phyloP scores from a whole-genome alignment of 257 asterid genomes.

The Capsicum rhomboideum region DNA sequence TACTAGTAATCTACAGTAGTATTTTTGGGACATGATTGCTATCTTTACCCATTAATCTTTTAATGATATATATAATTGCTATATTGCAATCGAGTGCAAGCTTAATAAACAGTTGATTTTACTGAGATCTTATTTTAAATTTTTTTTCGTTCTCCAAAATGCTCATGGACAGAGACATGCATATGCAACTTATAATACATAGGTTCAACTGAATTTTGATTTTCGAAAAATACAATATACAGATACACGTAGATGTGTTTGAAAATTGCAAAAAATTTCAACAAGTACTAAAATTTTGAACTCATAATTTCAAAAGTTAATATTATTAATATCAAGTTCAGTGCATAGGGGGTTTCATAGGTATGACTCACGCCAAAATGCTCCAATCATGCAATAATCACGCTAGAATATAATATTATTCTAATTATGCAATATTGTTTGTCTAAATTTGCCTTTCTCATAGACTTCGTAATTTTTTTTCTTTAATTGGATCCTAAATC shows the following conservation, averaged over 20 bases:
- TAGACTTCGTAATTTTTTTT: too few relatives aligned
- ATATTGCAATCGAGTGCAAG: neutral
- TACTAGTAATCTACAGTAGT: neutral
- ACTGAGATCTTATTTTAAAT: neutral
- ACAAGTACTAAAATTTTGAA: neutral
- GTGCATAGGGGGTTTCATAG: neutral
- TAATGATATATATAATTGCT: neutral
- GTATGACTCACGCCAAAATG: neutral
- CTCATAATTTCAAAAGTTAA: neutral
- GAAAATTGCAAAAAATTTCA: neutral
- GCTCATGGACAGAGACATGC: neutral
- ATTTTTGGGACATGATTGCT: neutral
- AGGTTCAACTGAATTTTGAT: neutral
- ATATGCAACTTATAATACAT: neutral
- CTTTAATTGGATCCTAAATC: too few relatives aligned
- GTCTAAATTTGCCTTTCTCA: too few relatives aligned
- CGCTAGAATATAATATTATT: neutral
- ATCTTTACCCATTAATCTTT: neutral
- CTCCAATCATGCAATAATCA: neutral
- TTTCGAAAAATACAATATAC: neutral
- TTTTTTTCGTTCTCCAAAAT: neutral
- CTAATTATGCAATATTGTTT: neutral
- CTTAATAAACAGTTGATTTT: neutral
- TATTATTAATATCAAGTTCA: neutral
- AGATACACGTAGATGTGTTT: neutral